A percentile compares a stretch with the other conserved stretches of the same genome.
Evolutionary conservation across 1,139 yeast genomes (phyloP).

Genomic region (Casaregolazyma suthepensis): DNA sequence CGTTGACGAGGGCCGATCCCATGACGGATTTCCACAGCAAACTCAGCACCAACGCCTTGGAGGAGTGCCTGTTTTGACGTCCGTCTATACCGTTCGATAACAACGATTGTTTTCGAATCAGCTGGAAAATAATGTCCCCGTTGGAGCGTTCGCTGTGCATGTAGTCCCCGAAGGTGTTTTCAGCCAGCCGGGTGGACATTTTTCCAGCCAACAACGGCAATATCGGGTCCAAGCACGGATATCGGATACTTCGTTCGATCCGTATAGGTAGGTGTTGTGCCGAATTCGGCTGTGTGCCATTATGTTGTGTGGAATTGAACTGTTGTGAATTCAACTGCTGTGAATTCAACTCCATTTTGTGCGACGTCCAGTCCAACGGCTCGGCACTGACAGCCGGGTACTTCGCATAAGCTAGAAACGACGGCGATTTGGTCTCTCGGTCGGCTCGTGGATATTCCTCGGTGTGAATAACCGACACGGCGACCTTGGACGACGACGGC

Average conservation of each 20-base stretch:
- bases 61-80: background rate
- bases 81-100: background rate
- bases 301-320: too few species aligned
- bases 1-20: constrained; percentile 2
- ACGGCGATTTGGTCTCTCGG: constrained; percentile 1
- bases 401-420: constrained; percentile 5
- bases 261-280: background rate
- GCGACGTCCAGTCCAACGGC: background rate
- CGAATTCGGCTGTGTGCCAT: too few species aligned
- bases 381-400: constrained; percentile 7
- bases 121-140: constrained; percentile 1
- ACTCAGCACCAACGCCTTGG: constrained; percentile 4
- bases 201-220: constrained; percentile 1
- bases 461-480: constrained; percentile 3
- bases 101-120: constrained; percentile 4
- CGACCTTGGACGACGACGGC: background rate
- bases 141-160: constrained; percentile 6
- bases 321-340: too few species aligned
- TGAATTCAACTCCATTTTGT: too few species aligned
- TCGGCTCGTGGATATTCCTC: background rate
- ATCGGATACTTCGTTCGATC: background rate
- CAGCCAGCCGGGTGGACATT: background rate
- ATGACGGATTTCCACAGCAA: constrained; percentile 7
- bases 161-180: constrained; percentile 4
- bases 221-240: constrained; percentile 6